These are phyloP conservation scores for Chrysoporthe puriensis DNA, from an alignment of 2,329 filamentous ascomycete genomes.

Conservation along the genomic window DNA sequence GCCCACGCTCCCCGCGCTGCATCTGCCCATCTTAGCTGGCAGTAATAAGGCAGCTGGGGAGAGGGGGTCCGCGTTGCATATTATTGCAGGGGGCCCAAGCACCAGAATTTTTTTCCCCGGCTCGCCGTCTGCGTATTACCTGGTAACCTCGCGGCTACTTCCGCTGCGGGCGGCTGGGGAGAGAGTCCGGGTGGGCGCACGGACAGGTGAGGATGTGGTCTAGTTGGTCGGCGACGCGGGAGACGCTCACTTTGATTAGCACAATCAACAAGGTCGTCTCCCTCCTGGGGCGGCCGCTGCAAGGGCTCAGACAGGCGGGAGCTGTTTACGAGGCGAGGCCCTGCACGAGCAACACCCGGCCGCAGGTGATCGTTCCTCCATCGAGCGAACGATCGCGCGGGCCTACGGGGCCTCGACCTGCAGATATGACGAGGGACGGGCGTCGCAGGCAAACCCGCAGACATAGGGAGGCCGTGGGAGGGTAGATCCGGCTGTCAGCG, in stretches of 20 bases:
- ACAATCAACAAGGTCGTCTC: not conserved
- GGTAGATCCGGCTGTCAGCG: too few relatives aligned
- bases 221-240: conserved; percentile 12
- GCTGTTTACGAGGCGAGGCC: too few relatives aligned
- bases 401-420: not conserved
- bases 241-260: not conserved
- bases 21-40: not conserved
- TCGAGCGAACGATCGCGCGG: not conserved
- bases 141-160: conserved; percentile 6
- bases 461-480: not conserved
- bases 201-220: not conserved
- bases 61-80: not conserved
- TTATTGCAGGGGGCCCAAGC: too few relatives aligned
- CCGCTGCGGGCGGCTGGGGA: conserved; percentile 5
- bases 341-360: too few relatives aligned
- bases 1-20: not conserved
- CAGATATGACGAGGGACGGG: not conserved
- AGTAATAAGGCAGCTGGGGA: not conserved
- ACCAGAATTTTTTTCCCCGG: too few relatives aligned
- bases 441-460: not conserved
- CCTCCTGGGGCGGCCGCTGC: too few relatives aligned
- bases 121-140: too few relatives aligned
- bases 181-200: conserved; percentile 1
- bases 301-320: too few relatives aligned
- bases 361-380: not conserved